phyloP scores from a whole-genome alignment of 1,139 yeast species.

The Suhomyces chickasaworum region DNA sequence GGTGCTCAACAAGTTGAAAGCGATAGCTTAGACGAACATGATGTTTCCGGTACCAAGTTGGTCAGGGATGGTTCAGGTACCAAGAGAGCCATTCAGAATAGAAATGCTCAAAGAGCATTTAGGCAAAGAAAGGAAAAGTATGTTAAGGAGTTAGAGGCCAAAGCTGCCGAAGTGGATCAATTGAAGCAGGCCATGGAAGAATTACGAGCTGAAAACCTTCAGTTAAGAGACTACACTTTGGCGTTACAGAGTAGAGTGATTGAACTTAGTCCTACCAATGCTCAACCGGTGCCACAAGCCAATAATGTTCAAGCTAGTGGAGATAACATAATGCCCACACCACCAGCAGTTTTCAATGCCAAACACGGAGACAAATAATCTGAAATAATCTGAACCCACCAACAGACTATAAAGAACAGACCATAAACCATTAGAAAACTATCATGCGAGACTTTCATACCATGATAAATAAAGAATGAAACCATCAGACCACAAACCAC shows the following conservation, averaged over 20 bases:
- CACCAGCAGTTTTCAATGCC: too few species aligned
- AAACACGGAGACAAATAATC: slow-evolving; percentile 9
- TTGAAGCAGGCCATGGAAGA: slow-evolving; percentile 64
- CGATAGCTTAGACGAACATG: slow-evolving; percentile 2
- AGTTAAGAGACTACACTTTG: slow-evolving; percentile 71
- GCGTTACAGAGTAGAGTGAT: slow-evolving; percentile 69
- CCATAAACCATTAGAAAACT: too few species aligned
- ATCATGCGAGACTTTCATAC: too few species aligned
- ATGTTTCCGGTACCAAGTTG: slow-evolving; percentile 12
- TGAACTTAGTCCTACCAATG: slow-evolving; percentile 31
- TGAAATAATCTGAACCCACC: too few species aligned
- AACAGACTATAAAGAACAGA: too few species aligned
- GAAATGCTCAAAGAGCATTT: slow-evolving; percentile 87
- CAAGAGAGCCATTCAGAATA: slow-evolving; percentile 85
- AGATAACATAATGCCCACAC: too few species aligned
- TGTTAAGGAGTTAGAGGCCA: slow-evolving; percentile 73
- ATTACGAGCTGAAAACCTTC: slow-evolving; percentile 66
- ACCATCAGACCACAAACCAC: too few species aligned
- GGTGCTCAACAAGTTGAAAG: slow-evolving; percentile 3
- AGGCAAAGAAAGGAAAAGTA: slow-evolving; percentile 77
- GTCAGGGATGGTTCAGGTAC: slow-evolving; percentile 31
- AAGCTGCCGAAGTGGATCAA: slow-evolving; percentile 61
- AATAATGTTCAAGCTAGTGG: slow-evolving; percentile 4
- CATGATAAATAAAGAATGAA: too few species aligned
- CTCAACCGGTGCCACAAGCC: slow-evolving; percentile 9